Evolutionary conservation across 2,329 filamentous ascomycete species (phyloP).

Genomic region (Sordariomycetes sp.): DNA sequence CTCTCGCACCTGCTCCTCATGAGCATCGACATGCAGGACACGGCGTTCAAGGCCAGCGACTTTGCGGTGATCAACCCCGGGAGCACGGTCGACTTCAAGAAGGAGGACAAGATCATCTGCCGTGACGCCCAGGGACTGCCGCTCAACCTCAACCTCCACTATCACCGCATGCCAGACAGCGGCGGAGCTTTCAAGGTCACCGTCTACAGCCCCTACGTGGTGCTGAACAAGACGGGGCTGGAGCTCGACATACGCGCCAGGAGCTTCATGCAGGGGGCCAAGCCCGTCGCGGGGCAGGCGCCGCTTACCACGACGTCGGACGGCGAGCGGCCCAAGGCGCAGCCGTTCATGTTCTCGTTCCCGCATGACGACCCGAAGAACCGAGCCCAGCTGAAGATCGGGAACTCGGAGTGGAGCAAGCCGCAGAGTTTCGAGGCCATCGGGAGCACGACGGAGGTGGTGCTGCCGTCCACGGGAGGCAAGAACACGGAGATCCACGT

Average conservation of each 20-base stretch:
- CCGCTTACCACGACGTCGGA: conserved; percentile 39
- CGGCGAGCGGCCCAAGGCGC: conserved; percentile 55
- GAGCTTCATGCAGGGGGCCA: conserved; percentile 74
- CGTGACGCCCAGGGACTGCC: conserved; percentile 77
- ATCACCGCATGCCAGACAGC: conserved; percentile 80
- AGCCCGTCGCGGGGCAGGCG: conserved; percentile 72
- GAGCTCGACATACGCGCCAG: conserved; percentile 83
- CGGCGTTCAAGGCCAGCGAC: conserved; percentile 85
- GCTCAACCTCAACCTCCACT: conserved; percentile 77
- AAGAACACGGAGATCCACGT: conserved; percentile 77
- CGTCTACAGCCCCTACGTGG: conserved; percentile 87
- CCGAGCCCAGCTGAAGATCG: conserved; percentile 75
- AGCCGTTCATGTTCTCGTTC: conserved; percentile 95
- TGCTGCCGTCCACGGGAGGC: conserved; percentile 54
- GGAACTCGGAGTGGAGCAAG: conserved; percentile 90
- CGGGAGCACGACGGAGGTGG: conserved; percentile 81
- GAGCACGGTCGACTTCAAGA: conserved; percentile 75
- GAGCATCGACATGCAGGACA: conserved; percentile 95
- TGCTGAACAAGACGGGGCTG: conserved; percentile 90
- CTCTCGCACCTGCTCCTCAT: conserved; percentile 85
- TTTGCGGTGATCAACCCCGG: conserved; percentile 96
- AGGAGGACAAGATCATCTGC: conserved; percentile 67
- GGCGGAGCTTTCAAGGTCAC: conserved; percentile 95
- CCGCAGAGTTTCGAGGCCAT: conserved; percentile 97
- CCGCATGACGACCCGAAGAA: conserved; percentile 83